Base-by-base conservation (phyloP, 2,329 filamentous ascomycete genomes). In the Drechslerella dactyloides region DNA sequence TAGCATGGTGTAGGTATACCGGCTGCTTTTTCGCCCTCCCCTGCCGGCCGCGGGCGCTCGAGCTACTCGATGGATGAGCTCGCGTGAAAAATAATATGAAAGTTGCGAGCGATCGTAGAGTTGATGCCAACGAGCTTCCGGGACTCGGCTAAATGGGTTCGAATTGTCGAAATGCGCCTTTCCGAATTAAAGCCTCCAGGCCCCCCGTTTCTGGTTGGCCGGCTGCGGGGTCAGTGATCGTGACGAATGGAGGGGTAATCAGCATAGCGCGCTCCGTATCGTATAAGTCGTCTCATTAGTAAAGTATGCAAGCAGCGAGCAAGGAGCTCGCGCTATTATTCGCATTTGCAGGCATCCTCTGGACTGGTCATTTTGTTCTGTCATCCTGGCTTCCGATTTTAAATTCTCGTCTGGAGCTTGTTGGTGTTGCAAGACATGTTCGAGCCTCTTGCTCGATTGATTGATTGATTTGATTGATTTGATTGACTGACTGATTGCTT, bases 61-160 rank as follows among this genome's bases (percentile, higher is more conserved):
- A 10, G 17, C 17, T 23, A 2, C 8, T 19, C 44, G 17, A 48
- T 23, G 19, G 44, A 46, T 64, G 66, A 70, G 66, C 66, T 64
- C 66, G 54, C 50, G 62, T 55, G 59, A 60, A 70, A 60, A 70
- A 60, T 58, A 21, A 58, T 53, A 63, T 62, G 53, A 62, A 24
- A 44, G 52, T 42, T 10, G 6, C 17, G 15, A 21, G 44, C 17
- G 17, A 48, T 48, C 44, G 44, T 48, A 21, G n/a, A 48, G 21
- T 23, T 8, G 19, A 48, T 11, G 44, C 23, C 24, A 59, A 44
- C 51, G 66, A 63, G 59, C 59, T 70, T 70, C 66, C 66, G 54
- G 66, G 66, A 27, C 54, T 70, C 66, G 66, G 66, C 59, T 70
- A 70, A 70, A 70, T 70, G 62, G 53, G 35, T 64, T 59, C 59